These are phyloP conservation scores for Aspergillus terreus DNA, from an alignment of 2,329 filamentous ascomycete species.

Conservation along the genomic window DNA sequence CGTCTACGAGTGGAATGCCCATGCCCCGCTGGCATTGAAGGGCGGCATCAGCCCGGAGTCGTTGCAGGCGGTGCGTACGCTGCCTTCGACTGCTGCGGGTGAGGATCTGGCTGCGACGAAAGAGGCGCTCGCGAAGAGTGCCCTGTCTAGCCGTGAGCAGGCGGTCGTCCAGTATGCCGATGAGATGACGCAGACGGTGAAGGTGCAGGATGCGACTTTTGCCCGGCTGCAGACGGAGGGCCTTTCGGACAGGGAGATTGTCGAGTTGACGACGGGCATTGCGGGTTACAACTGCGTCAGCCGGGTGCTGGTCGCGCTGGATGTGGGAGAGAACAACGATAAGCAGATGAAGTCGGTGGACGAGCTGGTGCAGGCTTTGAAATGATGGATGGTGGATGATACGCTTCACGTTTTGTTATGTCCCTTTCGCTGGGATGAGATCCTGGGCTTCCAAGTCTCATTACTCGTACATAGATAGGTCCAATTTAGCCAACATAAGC, in stretches of 20 bases:
- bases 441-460: too few relatives aligned
- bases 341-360: conserved; percentile 63
- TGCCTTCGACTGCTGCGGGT: conserved; percentile 49
- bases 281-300: conserved; percentile 89
- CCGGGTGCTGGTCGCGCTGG: conserved; percentile 76
- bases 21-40: conserved; percentile 61
- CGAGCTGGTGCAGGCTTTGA: conserved; percentile 54
- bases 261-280: conserved; percentile 80
- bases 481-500: neutral
- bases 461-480: too few relatives aligned
- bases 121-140: conserved; percentile 38
- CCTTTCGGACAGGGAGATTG: conserved; percentile 70
- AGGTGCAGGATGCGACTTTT: conserved; percentile 67
- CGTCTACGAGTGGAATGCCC: conserved; percentile 81
- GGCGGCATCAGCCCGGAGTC: conserved; percentile 31
- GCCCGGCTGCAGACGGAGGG: conserved; percentile 51
- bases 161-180: conserved; percentile 71
- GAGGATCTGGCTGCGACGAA: conserved; percentile 27
- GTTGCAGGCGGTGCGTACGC: conserved; percentile 50
- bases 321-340: conserved; percentile 53
- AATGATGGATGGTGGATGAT: neutral
- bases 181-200: conserved; percentile 73
- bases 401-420: neutral
- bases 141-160: conserved; percentile 59
- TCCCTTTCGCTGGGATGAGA: too few relatives aligned